Evolutionary conservation across 176 grass and related monocot genomes (phyloP).

Genomic region (Alloteropsis semialata): DNA sequence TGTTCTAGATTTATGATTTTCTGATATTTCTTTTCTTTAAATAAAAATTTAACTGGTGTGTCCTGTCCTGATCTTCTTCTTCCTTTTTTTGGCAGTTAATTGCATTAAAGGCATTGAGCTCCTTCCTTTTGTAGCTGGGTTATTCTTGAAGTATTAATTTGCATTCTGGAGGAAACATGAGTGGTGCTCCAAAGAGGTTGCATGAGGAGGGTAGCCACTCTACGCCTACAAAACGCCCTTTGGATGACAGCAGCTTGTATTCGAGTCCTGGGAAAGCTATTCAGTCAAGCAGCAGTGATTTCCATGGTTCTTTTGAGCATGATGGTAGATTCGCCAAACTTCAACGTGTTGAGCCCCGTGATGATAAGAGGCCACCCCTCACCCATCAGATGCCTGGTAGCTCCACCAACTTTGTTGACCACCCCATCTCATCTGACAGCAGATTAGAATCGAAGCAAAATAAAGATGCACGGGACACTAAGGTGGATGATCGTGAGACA

Average conservation of each 20-base stretch:
- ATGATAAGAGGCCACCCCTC: slow-evolving; percentile 70
- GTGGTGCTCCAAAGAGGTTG: slow-evolving; percentile 67
- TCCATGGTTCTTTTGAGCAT: slow-evolving; percentile 60
- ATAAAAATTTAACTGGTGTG: neutral
- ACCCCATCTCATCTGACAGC: slow-evolving; percentile 45
- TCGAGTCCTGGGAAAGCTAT: slow-evolving; percentile 45
- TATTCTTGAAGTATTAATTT: slow-evolving; percentile 20
- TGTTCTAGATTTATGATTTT: neutral
- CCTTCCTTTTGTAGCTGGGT: neutral
- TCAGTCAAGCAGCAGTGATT: slow-evolving; percentile 55
- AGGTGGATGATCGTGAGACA: slow-evolving; percentile 46
- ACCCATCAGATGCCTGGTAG: slow-evolving; percentile 42
- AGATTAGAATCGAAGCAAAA: slow-evolving; percentile 57
- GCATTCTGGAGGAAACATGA: slow-evolving; percentile 50
- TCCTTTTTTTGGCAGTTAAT: slow-evolving; percentile 38
- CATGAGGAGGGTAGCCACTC: slow-evolving; percentile 70
- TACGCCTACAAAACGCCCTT: slow-evolving; percentile 61
- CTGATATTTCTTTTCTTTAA: neutral
- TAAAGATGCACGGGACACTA: slow-evolving; percentile 54
- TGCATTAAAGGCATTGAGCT: neutral
- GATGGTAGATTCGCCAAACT: slow-evolving; percentile 67
- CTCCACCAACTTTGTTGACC: slow-evolving; percentile 38
- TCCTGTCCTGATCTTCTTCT: slow-evolving; percentile 19
- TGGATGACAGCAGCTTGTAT: slow-evolving; percentile 56
- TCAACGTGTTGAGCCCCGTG: slow-evolving; percentile 65